Evolutionary conservation across 169 alveolate genomes (phyloP), one percentile per base, ranked within the genome.

Genomic region (Plasmodium berghei): DNA sequence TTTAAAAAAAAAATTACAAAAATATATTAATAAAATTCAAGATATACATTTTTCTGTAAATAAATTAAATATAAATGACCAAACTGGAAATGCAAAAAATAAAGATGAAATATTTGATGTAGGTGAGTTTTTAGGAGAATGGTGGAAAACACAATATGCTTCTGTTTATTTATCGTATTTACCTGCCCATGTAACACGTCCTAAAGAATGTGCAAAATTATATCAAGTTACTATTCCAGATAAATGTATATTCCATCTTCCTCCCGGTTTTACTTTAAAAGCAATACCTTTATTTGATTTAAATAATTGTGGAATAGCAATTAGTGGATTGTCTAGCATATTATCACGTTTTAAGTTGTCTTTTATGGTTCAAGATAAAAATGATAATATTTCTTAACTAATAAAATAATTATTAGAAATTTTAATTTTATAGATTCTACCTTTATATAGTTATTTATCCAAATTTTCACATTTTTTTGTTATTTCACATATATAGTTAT

Each of bases 51-150:
- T 75, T 67, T 1, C 56, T 16, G 24, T 74, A 16, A 64, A 34
- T 42, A 73, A 75, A 49, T 18, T 75, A n/a, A 63, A 75, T 40
- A 0, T 14, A 9, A 10, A 58, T 58, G 20, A 24, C 0, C 55
- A 71, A 1, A 10, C 48, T 28, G 48, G 6, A 14, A 12, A 52
- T 16, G 8, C 8, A 34, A 34, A 67, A 2, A 69, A 75, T 63
- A 4, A 14, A 6, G 93, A 85, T 16, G 95, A 91, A n/a, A 85
- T 67, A 12, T 69, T 93, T 20, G 86, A 85, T 4, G 88, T 93
- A 5, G 95, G 95, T n/a, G 95, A 93, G 9, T 87, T 93, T 16
- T 63, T 93, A 59, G 96, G 93, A 16, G 95, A 93, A 54, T 92
- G 90, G 85, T 93, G 96, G 96, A 67, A 92, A 24, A 74, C 91